Evolutionary conservation across 768 basidiomycete species (phyloP).

Genomic region (Lactarius sanguifluus): DNA sequence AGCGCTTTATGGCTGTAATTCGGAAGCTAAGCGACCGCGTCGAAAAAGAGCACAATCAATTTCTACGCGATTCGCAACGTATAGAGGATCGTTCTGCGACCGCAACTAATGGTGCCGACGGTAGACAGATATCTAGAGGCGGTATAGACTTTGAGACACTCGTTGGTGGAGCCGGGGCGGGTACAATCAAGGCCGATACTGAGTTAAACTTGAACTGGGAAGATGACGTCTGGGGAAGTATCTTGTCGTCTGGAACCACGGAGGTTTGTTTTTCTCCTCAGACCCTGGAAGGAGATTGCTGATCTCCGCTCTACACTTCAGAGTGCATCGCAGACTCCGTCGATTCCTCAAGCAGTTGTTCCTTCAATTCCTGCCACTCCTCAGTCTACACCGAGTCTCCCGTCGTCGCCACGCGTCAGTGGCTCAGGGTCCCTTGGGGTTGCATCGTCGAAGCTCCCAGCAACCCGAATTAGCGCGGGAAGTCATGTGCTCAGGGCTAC

Average conservation of each 20-base stretch:
- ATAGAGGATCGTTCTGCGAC: constrained; percentile 74
- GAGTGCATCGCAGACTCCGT: constrained; percentile 32
- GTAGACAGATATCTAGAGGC: constrained; percentile 40
- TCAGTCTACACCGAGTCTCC: constrained; percentile 28
- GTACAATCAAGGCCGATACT: constrained; percentile 49
- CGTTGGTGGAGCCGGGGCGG: constrained; percentile 58
- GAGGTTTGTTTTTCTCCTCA: constrained; percentile 31
- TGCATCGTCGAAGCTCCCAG: constrained; percentile 39
- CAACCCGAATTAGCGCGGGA: constrained; percentile 39
- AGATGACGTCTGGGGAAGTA: constrained; percentile 84
- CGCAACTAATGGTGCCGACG: constrained; percentile 39
- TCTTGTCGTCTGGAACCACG: constrained; percentile 51
- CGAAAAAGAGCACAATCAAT: constrained; percentile 89
- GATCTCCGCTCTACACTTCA: neutral
- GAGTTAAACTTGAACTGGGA: constrained; percentile 58
- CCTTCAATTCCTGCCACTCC: constrained; percentile 27
- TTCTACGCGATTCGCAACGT: constrained; percentile 88
- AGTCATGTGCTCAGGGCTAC: neutral
- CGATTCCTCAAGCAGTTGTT: constrained; percentile 32
- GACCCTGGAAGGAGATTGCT: neutral
- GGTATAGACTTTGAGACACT: constrained; percentile 85
- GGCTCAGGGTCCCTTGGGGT: constrained; percentile 27
- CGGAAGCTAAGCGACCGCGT: constrained; percentile 79
- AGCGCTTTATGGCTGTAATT: constrained; percentile 87
- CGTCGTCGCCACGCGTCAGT: constrained; percentile 38